Evolutionary conservation across 371 early-diverging fungal genomes (phyloP).

Genomic region (Thermomucor indicae-seudaticae): DNA sequence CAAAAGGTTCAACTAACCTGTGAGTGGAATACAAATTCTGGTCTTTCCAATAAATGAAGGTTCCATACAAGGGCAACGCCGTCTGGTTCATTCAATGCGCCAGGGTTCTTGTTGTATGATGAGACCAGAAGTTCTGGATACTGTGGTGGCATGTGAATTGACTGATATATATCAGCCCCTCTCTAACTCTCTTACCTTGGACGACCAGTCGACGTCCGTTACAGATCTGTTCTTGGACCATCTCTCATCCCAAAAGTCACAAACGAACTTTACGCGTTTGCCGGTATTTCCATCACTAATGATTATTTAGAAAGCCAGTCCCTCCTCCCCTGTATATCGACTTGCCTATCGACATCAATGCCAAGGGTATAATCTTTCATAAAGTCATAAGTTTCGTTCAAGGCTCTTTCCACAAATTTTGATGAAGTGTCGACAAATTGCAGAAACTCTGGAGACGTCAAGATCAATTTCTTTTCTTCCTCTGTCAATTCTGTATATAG

Average conservation of each 20-base stretch:
- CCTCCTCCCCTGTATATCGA: neutral
- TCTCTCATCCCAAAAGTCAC: conserved; percentile 78
- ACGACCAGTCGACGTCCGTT: conserved; percentile 92
- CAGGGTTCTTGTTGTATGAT: conserved; percentile 86
- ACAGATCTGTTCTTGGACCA: conserved; percentile 82
- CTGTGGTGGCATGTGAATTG: conserved; percentile 21
- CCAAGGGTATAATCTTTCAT: conserved; percentile 91
- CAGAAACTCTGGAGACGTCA: conserved; percentile 71
- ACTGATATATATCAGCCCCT: neutral
- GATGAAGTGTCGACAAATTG: conserved; percentile 86
- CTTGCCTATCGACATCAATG: conserved; percentile 57
- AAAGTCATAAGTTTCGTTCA: conserved; percentile 88
- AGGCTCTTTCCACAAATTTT: conserved; percentile 85
- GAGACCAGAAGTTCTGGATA: conserved; percentile 85
- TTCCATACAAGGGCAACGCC: conserved; percentile 95
- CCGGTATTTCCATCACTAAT: conserved; percentile 61
- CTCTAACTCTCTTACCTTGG: conserved; percentile 48
- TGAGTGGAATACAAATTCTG: conserved; percentile 92
- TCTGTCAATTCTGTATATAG: conserved; percentile 69
- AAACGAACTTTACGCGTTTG: conserved; percentile 66
- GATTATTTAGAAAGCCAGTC: conserved; percentile 1
- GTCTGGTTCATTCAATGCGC: conserved; percentile 88
- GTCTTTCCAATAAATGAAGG: conserved; percentile 78
- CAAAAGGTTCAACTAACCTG: conserved; percentile 41
- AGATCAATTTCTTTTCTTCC: conserved; percentile 69